Evolutionary conservation across 768 basidiomycete species (phyloP).

Genomic region (Tulasnella calospora): DNA sequence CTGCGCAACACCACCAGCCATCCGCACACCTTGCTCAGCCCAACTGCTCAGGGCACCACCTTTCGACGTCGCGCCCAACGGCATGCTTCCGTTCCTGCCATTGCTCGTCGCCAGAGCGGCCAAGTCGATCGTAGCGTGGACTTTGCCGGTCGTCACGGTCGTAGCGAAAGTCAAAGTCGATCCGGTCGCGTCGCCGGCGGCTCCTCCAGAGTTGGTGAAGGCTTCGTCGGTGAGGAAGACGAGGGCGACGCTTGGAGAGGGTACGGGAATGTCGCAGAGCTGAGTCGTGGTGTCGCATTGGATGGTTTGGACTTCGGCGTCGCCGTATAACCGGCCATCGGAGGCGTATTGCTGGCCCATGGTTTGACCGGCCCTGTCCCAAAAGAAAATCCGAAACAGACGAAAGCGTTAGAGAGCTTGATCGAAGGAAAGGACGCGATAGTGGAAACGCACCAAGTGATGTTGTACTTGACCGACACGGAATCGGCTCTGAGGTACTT

Average conservation of each 20-base stretch:
- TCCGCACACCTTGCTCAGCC: not conserved
- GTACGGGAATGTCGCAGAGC: conserved; percentile 9
- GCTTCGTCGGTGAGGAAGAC: conserved; percentile 26
- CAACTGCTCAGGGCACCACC: not conserved
- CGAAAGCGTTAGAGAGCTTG: no score
- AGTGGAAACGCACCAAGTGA: conserved; percentile 17
- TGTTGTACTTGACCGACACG: conserved; percentile 25
- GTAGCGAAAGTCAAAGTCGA: not conserved
- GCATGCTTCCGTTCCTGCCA: not conserved
- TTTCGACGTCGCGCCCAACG: not conserved
- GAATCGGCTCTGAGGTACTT: conserved; percentile 16
- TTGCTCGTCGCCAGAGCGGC: not conserved
- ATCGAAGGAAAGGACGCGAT: no score
- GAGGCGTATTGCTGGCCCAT: conserved; percentile 19
- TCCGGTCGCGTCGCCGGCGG: not conserved
- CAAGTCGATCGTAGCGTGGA: conserved; percentile 3
- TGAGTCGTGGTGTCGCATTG: conserved; percentile 10
- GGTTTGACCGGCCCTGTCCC: conserved; percentile 26
- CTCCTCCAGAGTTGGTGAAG: not conserved
- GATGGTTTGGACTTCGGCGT: not conserved
- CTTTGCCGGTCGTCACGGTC: not conserved
- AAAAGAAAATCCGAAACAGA: not conserved
- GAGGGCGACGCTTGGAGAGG: conserved; percentile 22
- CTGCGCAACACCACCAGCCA: not conserved
- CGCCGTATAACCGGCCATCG: conserved; percentile 23